These are phyloP conservation scores for Spergularia bocconei DNA, from an alignment of 148 eudicot genomes.

Conservation along the genomic window DNA sequence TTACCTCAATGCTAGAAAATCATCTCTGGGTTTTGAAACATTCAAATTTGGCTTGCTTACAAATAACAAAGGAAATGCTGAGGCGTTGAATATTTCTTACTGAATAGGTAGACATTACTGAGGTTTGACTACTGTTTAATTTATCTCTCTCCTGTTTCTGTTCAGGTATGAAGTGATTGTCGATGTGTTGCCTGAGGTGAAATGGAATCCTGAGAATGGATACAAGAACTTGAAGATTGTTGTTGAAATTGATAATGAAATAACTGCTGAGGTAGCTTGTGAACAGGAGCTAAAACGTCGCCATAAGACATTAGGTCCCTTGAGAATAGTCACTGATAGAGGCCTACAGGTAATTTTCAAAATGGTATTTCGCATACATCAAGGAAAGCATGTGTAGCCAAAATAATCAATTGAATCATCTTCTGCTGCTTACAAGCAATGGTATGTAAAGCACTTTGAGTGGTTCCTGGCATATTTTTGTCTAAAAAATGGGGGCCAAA, in stretches of 20 bases:
- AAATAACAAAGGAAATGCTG: not conserved
- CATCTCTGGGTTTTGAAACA: not conserved
- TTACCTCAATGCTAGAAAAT: not conserved
- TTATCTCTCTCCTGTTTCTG: slow-evolving; percentile 8
- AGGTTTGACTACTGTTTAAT: not conserved
- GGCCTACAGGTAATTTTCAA: slow-evolving; percentile 66
- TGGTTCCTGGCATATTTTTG: not conserved
- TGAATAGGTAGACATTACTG: not conserved
- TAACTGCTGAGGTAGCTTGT: slow-evolving; percentile 70
- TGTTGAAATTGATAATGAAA: slow-evolving; percentile 89
- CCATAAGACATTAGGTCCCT: slow-evolving; percentile 65
- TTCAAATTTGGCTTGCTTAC: not conserved
- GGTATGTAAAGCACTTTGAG: not conserved
- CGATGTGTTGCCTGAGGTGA: slow-evolving; percentile 83
- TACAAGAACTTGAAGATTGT: slow-evolving; percentile 80
- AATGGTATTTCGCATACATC: not conserved
- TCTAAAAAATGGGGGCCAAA: not conserved
- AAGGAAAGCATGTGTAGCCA: not conserved
- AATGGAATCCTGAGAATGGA: slow-evolving; percentile 80
- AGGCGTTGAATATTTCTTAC: not conserved
- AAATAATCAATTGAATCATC: not conserved
- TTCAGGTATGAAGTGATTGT: slow-evolving; percentile 80
- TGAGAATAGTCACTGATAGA: slow-evolving; percentile 83
- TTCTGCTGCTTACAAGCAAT: not conserved
- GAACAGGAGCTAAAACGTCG: slow-evolving; percentile 80